phyloP scores from a whole-genome alignment of 1,284 basidiomycete genomes.

The Flammula alnicola region DNA sequence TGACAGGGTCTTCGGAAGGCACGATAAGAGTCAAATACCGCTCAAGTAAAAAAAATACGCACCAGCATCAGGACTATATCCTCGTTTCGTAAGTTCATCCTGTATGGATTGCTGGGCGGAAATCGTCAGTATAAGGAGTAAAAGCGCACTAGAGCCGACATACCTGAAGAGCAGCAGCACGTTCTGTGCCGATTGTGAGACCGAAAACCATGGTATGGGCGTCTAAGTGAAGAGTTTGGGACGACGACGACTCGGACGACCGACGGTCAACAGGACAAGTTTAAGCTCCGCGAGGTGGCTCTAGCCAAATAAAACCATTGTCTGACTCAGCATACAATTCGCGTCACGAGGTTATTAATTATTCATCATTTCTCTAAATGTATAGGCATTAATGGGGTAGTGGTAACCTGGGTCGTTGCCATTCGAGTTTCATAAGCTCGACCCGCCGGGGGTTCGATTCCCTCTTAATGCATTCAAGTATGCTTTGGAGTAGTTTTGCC shows the following conservation, averaged over 20 bases:
- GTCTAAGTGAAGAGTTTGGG: constrained; percentile 30
- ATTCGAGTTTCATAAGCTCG: constrained; percentile 36
- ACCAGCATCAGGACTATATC: constrained; percentile 81
- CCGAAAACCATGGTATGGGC: constrained; percentile 66
- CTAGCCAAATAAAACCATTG: constrained; percentile 15
- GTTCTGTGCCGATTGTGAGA: constrained; percentile 78
- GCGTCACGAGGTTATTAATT: background rate
- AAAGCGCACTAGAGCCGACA: constrained; percentile 15
- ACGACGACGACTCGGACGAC: constrained; percentile 22
- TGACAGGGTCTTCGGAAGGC: constrained; percentile 68
- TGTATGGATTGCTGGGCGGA: constrained; percentile 72
- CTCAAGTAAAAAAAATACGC: constrained; percentile 32
- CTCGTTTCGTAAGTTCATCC: constrained; percentile 77
- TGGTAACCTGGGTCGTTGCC: constrained; percentile 31
- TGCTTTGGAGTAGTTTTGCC: constrained; percentile 81
- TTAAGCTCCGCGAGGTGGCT: constrained; percentile 36
- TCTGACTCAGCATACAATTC: constrained; percentile 10
- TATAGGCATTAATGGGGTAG: constrained; percentile 35
- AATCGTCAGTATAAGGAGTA: constrained; percentile 17
- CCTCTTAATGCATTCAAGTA: constrained; percentile 76
- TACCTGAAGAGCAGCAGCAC: constrained; percentile 74
- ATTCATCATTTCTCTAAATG: background rate
- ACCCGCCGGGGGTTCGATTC: constrained; percentile 83
- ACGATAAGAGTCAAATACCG: constrained; percentile 9
- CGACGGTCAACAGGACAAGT: constrained; percentile 21